Evolutionary conservation across 176 grass and related monocot species (phyloP).

Genomic region (Dactylis glomerata): DNA sequence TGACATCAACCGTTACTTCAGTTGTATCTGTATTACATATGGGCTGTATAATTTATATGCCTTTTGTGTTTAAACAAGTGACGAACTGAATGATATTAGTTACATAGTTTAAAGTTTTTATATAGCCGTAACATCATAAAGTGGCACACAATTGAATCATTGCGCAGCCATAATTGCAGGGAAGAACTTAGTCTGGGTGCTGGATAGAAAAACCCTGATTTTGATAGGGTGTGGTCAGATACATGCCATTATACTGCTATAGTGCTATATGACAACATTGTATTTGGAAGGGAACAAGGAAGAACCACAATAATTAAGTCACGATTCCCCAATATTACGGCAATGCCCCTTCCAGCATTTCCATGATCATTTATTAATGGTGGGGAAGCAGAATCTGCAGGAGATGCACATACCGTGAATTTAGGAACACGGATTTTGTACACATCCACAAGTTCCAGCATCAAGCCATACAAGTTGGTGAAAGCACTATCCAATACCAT

Average conservation of each 20-base stretch:
- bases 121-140: not conserved
- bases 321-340: not conserved
- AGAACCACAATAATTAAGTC: not conserved
- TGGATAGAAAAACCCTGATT: not conserved
- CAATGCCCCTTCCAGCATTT: conserved; percentile 2
- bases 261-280: not conserved
- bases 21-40: not conserved
- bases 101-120: not conserved
- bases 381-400: not conserved
- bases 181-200: not conserved
- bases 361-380: conserved; percentile 11
- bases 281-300: not conserved
- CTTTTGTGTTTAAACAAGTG: conserved; percentile 4
- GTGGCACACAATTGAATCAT: not conserved
- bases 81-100: not conserved
- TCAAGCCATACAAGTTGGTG: conserved; percentile 88
- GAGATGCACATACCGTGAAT: conserved; percentile 70
- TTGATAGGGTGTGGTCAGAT: not conserved
- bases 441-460: conserved; percentile 97
- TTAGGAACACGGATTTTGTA: conserved; percentile 97
- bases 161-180: not conserved
- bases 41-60: not conserved
- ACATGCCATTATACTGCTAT: not conserved
- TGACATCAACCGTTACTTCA: not conserved
- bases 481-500: conserved; percentile 98